These are phyloP conservation scores for Wickerhamiella bombiphila DNA, from an alignment of 805 yeast species.

Conservation along the genomic window DNA sequence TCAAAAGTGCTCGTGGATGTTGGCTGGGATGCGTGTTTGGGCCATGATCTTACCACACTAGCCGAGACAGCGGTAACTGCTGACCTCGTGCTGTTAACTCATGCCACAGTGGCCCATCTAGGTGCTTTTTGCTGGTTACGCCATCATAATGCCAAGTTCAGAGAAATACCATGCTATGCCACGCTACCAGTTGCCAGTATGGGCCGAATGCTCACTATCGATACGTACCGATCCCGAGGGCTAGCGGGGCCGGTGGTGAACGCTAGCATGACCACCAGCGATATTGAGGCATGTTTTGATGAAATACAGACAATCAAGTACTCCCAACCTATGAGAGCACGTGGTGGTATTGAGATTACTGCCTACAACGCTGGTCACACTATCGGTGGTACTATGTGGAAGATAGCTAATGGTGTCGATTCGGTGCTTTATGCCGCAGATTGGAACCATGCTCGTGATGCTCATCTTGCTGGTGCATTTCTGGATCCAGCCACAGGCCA, in stretches of 20 bases:
- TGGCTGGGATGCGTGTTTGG: conserved; percentile 27
- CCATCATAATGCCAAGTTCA: conserved; percentile 37
- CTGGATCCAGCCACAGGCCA: conserved; percentile 41
- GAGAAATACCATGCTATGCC: conserved; percentile 62
- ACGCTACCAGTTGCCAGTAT: conserved; percentile 81
- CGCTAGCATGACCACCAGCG: conserved; percentile 48
- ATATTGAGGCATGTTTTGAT: conserved; percentile 71
- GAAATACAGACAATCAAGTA: conserved; percentile 54
- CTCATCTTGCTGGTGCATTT: conserved; percentile 64
- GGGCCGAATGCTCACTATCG: conserved; percentile 78
- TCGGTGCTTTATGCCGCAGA: conserved; percentile 76
- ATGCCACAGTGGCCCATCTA: conserved; percentile 61
- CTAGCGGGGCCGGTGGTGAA: conserved; percentile 50
- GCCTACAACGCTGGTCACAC: conserved; percentile 88
- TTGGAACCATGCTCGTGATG: conserved; percentile 90
- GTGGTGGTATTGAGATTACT: conserved; percentile 34
- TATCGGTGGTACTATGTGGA: conserved; percentile 88
- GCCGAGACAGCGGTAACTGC: conserved; percentile 32
- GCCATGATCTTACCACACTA: conserved; percentile 12
- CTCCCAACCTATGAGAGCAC: conserved; percentile 40
- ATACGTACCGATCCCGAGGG: conserved; percentile 58
- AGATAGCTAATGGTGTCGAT: conserved; percentile 56
- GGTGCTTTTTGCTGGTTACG: conserved; percentile 68
- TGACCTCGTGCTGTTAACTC: conserved; percentile 69
- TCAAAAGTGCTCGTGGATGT: conserved; percentile 25